Evolutionary conservation across 306 rosid genomes (phyloP), one percentile per base, ranked within the genome.

Genomic region (Cucurbita ficifolia): DNA sequence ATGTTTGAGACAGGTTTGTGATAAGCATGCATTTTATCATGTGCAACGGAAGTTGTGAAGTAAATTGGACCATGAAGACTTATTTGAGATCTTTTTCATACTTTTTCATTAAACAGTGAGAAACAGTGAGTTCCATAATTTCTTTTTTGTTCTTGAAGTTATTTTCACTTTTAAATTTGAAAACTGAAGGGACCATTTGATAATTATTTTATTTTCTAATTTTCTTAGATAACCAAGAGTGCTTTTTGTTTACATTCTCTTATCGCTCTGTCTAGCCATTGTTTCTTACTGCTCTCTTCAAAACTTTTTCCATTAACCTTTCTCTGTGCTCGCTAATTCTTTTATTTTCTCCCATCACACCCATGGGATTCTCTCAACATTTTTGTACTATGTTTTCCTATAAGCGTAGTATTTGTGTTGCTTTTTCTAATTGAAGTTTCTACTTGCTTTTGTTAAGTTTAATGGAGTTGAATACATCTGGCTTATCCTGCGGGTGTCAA

Each of bases 1-100:
- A 85, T 89, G 97, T 79, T 84, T 82, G 90, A 90, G 99, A 88
- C 97, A 89, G 97, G 99, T 95, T 33, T 46, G 73, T 69, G 55
- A 69, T 24, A 45, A 46, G 18, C 73, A 69, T 69, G 22, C 40
- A 69, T 69, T 68, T 62, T 69, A 22, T 69, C 73, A 11, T 43
- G 5, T 6, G 10, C 54, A 2, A 11, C 5, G 33, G 17, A 64
- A n/a, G 71, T 53, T 36, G 14, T 64, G 71, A 64, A 64, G 18
- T 64, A 18, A 39, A n/a, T 6, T 64, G 51, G n/a, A 40, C 35
- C 72, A 65, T 42, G 72, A 18, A 36, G 36, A 19, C 36, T 65
- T 65, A 10, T 9, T 65, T 65, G 51, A 40, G 40, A 40, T 40
- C 10, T 40, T 5, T 63, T 63, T n/a, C 19, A 39, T 38, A n/a